Percentiles rank a stretch among this genome's conserved stretches.
Conservation (phyloP, 1,139 yeast genomes). For the Wickerhamomyces sp. region DNA sequence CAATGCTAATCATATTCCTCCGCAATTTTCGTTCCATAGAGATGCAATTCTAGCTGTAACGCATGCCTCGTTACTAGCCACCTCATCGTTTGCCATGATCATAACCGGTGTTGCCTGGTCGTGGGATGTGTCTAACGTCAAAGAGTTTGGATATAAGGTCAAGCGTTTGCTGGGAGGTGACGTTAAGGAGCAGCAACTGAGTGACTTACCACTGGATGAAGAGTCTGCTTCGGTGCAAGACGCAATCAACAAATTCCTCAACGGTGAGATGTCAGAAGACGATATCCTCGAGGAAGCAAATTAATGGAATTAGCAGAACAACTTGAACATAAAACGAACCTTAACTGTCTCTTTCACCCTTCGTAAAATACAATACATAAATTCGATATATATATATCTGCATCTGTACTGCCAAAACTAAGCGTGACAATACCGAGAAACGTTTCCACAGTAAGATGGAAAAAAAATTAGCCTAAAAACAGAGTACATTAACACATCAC, state of each 20-base stretch:
- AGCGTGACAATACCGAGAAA: no score
- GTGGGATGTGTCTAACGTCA: slow-evolving; percentile 60
- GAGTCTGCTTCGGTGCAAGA: slow-evolving; percentile 43
- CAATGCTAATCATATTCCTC: slow-evolving; percentile 85
- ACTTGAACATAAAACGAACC: no score
- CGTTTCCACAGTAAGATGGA: neutral
- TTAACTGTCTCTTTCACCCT: neutral
- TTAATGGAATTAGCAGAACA: no score
- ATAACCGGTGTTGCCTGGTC: slow-evolving; percentile 79
- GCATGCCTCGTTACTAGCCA: slow-evolving; percentile 72
- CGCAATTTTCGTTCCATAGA: slow-evolving; percentile 69
- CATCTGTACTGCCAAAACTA: neutral
- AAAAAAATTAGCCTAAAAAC: neutral
- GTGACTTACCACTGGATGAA: slow-evolving; percentile 57
- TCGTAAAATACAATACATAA: neutral
- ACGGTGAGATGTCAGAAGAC: slow-evolving; percentile 22
- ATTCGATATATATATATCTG: neutral
- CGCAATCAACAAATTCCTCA: slow-evolving; percentile 21
- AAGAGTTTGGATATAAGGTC: slow-evolving; percentile 72
- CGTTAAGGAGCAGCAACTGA: slow-evolving; percentile 46
- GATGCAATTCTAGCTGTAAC: slow-evolving; percentile 89
- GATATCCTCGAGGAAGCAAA: neutral
- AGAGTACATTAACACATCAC: no score
- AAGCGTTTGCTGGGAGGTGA: slow-evolving; percentile 67
- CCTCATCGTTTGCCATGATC: slow-evolving; percentile 67